Evolutionary conservation across 73 alveolate species (phyloP).

Genomic region (Paramecium bursaria): DNA sequence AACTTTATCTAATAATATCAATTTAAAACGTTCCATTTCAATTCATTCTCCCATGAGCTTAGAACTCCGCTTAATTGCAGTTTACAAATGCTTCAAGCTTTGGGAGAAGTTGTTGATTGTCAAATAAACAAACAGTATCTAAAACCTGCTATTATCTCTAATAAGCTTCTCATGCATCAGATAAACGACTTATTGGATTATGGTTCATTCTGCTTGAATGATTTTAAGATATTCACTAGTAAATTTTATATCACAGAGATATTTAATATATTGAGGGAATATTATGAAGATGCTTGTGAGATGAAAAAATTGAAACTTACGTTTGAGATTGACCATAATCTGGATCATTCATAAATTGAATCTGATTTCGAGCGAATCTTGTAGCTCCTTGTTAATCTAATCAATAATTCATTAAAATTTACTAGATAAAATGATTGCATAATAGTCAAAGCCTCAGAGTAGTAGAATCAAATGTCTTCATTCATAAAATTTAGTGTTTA

Average conservation of each 20-base stretch:
- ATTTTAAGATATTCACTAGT: conserved; percentile 32
- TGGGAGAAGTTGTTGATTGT: neutral
- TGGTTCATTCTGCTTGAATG: conserved; percentile 57
- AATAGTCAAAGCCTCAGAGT: conserved; percentile 31
- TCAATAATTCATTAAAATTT: conserved; percentile 66
- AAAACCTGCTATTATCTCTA: conserved; percentile 47
- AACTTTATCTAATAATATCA: conserved; percentile 10
- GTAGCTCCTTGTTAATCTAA: conserved; percentile 52
- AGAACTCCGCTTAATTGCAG: conserved; percentile 62
- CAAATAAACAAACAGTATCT: conserved; percentile 3
- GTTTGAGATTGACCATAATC: conserved; percentile 8
- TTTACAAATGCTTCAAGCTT: conserved; percentile 21
- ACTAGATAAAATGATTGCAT: conserved; percentile 61
- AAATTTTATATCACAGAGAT: conserved; percentile 7
- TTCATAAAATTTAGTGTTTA: conserved; percentile 50
- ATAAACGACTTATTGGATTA: conserved; percentile 65
- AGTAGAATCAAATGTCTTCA: neutral
- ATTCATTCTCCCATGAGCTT: conserved; percentile 60
- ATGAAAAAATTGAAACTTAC: conserved; percentile 16
- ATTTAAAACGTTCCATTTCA: conserved; percentile 29
- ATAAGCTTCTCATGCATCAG: conserved; percentile 11
- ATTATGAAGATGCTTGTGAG: conserved; percentile 20
- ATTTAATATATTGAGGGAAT: conserved; percentile 5
- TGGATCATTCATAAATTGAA: conserved; percentile 3
- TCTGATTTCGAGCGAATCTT: conserved; percentile 58